Conservation (phyloP, 495 filamentous ascomycete species). For the Cercophora newfieldiana region DNA sequence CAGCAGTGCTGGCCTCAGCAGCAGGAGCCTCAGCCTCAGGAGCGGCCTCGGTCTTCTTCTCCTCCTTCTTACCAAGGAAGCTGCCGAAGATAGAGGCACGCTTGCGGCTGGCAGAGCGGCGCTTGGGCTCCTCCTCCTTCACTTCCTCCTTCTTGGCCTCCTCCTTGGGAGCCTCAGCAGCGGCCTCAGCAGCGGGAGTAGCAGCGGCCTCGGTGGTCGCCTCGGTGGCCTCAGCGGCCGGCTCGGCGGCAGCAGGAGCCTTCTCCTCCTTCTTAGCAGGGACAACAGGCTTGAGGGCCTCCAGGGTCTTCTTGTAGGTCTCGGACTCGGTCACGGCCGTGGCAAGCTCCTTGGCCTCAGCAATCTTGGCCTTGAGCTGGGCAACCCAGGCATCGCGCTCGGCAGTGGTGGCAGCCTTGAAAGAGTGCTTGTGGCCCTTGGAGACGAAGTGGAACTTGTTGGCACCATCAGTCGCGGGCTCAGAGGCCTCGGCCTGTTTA, state of each 20-base stretch:
- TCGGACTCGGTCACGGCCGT: slow-evolving; percentile 67
- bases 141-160: slow-evolving; percentile 46
- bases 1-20: slow-evolving; percentile 34
- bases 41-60: slow-evolving; percentile 54
- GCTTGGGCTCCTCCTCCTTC: slow-evolving; percentile 50
- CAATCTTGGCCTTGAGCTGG: slow-evolving; percentile 70
- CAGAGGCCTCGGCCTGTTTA: slow-evolving; percentile 74
- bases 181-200: slow-evolving; percentile 46
- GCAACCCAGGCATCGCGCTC: slow-evolving; percentile 93
- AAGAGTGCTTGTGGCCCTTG: slow-evolving; percentile 83
- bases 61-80: slow-evolving; percentile 74
- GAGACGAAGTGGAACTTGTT: slow-evolving; percentile 83
- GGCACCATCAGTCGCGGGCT: slow-evolving; percentile 69
- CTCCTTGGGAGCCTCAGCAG: slow-evolving; percentile 34
- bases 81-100: slow-evolving; percentile 77
- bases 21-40: slow-evolving; percentile 47
- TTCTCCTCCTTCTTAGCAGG: slow-evolving; percentile 45
- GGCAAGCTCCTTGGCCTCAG: slow-evolving; percentile 74
- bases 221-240: slow-evolving; percentile 32
- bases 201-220: slow-evolving; percentile 43
- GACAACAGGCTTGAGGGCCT: slow-evolving; percentile 63
- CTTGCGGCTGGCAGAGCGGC: slow-evolving; percentile 85
- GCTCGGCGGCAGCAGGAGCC: slow-evolving; percentile 30
- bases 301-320: slow-evolving; percentile 75
- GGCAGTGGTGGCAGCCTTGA: slow-evolving; percentile 69